Conservation (phyloP, 768 basidiomycete species). For the Fomitopsis serialis region DNA sequence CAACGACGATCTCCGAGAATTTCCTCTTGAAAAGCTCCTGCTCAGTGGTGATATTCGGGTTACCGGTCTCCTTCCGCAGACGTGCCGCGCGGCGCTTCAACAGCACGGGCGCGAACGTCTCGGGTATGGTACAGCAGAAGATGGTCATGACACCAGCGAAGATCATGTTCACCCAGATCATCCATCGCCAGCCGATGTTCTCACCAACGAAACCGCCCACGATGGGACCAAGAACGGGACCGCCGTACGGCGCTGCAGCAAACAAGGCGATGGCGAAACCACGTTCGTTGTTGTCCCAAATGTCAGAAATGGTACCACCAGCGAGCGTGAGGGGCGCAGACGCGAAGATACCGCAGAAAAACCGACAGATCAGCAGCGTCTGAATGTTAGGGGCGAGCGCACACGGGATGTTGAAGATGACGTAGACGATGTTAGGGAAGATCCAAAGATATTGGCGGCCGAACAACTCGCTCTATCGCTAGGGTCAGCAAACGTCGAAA, state of each 20-base stretch:
- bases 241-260: slow-evolving; percentile 36
- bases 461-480: slow-evolving; percentile 30
- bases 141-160: slow-evolving; percentile 29
- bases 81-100: slow-evolving; percentile 32
- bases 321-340: slow-evolving; percentile 32
- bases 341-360: slow-evolving; percentile 36
- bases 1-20: slow-evolving; percentile 29
- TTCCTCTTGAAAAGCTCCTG: slow-evolving; percentile 34
- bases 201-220: slow-evolving; percentile 43
- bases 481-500: slow-evolving; percentile 15
- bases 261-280: slow-evolving; percentile 38
- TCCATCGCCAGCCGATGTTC: slow-evolving; percentile 33
- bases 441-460: slow-evolving; percentile 34
- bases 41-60: slow-evolving; percentile 33
- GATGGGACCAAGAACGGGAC: slow-evolving; percentile 47
- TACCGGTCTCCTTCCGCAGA: slow-evolving; percentile 32
- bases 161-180: slow-evolving; percentile 37
- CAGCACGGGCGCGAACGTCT: slow-evolving; percentile 42
- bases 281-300: slow-evolving; percentile 33
- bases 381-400: slow-evolving; percentile 34
- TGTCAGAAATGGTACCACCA: slow-evolving; percentile 29
- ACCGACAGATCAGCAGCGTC: slow-evolving; percentile 36
- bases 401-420: slow-evolving; percentile 37
- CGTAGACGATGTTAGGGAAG: slow-evolving; percentile 34
- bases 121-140: slow-evolving; percentile 31